Conservation (phyloP, 768 basidiomycete species). For the Coprinopsis strossmayeri region DNA sequence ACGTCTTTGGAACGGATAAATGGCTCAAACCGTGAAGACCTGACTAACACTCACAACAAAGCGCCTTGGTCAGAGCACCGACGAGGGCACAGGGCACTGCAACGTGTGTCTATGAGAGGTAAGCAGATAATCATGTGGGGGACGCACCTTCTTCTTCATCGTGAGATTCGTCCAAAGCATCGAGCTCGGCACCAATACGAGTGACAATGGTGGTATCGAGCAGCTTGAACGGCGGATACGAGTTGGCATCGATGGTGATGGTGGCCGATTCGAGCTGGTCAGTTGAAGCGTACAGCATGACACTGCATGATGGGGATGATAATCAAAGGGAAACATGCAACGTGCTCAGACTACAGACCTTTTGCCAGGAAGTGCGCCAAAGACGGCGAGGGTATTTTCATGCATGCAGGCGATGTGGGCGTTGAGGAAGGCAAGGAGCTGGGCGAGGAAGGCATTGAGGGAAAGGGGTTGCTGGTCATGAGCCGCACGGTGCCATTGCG, state of each 20-base stretch:
- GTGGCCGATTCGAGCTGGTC: constrained; percentile 31
- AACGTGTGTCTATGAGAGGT: constrained; percentile 12
- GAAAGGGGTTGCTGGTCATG: constrained; percentile 45
- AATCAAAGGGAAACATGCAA: constrained; percentile 3
- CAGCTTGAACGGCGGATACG: constrained; percentile 76
- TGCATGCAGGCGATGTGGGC: constrained; percentile 86
- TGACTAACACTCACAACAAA: constrained; percentile 64
- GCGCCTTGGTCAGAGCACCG: constrained; percentile 83
- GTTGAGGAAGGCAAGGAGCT: constrained; percentile 87
- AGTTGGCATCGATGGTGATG: constrained; percentile 61
- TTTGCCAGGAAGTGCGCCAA: constrained; percentile 79
- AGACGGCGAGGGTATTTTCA: constrained; percentile 90
- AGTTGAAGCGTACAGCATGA: constrained; percentile 71
- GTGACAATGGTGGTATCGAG: constrained; percentile 63
- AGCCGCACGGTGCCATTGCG: constrained; percentile 79
- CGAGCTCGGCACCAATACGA: constrained; percentile 58
- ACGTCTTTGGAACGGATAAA: constrained; percentile 25
- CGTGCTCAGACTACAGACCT: constrained; percentile 42
- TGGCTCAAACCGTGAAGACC: not conserved
- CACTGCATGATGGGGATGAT: constrained; percentile 32
- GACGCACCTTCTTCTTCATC: constrained; percentile 45
- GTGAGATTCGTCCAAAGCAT: constrained; percentile 32
- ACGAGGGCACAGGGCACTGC: constrained; percentile 68
- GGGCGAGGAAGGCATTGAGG: constrained; percentile 70
- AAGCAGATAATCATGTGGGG: constrained; percentile 7